A percentile compares a stretch with the other conserved stretches of the same genome.
Conservation (phyloP, 257 asterid species). For the Nyctanthes arbortristis region DNA sequence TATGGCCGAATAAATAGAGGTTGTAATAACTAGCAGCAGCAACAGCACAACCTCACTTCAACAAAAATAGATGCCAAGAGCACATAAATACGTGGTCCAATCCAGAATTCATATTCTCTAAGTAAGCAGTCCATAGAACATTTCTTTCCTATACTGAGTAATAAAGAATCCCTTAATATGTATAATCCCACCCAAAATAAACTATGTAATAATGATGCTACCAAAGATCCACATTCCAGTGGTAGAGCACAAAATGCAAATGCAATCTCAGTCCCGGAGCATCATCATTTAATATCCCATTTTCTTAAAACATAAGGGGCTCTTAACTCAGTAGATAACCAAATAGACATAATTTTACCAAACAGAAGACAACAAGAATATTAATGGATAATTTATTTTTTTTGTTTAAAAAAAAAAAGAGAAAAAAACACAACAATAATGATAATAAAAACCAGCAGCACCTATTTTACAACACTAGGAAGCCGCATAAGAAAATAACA, state of each 20-base stretch:
- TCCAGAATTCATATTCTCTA: not conserved
- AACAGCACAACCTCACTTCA: not conserved
- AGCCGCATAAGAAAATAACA: too few relatives aligned
- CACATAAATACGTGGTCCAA: not conserved
- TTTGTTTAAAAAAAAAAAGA: too few relatives aligned
- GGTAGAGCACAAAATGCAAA: too few relatives aligned
- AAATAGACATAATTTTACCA: not conserved
- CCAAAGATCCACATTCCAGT: not conserved
- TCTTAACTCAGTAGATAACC: not conserved
- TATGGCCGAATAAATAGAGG: not conserved
- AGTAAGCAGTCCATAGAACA: not conserved
- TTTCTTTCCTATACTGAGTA: not conserved
- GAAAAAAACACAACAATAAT: not conserved
- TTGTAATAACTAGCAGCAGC: not conserved
- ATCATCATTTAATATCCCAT: not conserved
- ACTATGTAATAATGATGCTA: not conserved
- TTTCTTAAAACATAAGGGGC: not conserved
- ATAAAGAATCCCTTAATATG: not conserved
- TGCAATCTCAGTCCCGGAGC: not conserved
- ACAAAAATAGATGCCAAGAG: not conserved
- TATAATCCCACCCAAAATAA: not conserved
- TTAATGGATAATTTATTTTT: not conserved
- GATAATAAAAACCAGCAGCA: not conserved
- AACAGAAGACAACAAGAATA: not conserved
- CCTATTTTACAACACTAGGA: not conserved